A percentile compares a stretch with the other conserved stretches of the same genome.
Conservation (phyloP, 495 filamentous ascomycete genomes). For the Talaromyces stipitatus region DNA sequence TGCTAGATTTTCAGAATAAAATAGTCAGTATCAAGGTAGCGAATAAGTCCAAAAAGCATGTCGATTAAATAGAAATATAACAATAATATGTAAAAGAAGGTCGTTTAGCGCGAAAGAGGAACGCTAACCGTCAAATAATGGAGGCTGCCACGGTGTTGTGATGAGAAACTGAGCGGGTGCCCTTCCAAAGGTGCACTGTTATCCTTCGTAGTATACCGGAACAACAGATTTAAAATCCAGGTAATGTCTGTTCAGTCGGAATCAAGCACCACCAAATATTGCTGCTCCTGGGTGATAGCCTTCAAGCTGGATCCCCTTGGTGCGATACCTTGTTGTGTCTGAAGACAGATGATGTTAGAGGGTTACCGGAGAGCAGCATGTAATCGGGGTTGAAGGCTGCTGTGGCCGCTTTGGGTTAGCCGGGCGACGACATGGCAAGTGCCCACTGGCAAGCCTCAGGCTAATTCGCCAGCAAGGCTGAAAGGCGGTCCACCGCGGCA, state of each 20-base stretch:
- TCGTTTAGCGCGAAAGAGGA: neutral
- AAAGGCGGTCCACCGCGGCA: conserved; percentile 2
- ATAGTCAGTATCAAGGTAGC: neutral
- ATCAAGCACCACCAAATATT: conserved; percentile 1
- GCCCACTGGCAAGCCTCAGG: neutral
- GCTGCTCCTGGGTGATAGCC: neutral
- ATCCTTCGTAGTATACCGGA: neutral
- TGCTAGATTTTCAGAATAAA: conserved; percentile 2
- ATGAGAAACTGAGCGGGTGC: neutral
- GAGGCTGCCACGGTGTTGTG: conserved; percentile 8
- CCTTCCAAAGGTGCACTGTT: neutral
- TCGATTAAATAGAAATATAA: neutral
- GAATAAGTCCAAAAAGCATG: neutral
- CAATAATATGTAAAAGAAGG: neutral
- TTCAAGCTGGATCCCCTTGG: conserved; percentile 6
- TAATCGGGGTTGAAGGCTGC: conserved; percentile 7
- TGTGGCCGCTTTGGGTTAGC: conserved; percentile 10
- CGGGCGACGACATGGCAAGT: conserved; percentile 1
- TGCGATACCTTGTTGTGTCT: conserved; percentile 3
- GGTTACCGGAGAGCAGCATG: conserved; percentile 7
- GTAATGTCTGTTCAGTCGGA: neutral
- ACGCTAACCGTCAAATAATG: conserved; percentile 6
- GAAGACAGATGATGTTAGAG: conserved; percentile 19
- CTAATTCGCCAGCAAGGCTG: neutral
- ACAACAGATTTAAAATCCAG: neutral